These are phyloP conservation scores for Globisporangium recalcitrans DNA, from an alignment of 352 stramenopile species.

Conservation along the genomic window DNA sequence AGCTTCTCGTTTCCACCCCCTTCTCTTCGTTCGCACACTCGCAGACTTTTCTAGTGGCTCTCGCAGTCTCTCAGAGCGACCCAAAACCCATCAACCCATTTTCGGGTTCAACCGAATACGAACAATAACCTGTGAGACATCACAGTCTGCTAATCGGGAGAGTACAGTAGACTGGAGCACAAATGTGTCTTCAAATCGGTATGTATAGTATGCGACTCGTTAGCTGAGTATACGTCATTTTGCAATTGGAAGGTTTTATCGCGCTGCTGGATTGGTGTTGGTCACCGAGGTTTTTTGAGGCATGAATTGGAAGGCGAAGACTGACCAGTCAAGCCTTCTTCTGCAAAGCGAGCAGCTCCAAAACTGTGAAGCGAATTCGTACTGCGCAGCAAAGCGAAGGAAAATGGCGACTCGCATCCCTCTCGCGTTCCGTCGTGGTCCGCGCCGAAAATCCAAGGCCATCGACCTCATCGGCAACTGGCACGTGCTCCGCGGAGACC, in stretches of 20 bases:
- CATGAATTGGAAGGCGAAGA: slow-evolving; percentile 1
- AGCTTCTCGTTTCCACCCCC: slow-evolving; percentile 14
- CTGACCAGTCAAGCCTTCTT: slow-evolving; percentile 1
- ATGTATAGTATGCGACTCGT: too few relatives aligned
- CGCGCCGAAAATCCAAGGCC: slow-evolving; percentile 71
- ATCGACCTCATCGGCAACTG: slow-evolving; percentile 78
- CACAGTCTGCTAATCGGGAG: too few relatives aligned
- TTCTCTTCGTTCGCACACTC: slow-evolving; percentile 1
- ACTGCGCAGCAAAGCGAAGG: slow-evolving; percentile 3
- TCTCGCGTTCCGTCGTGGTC: slow-evolving; percentile 70
- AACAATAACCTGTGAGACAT: too few relatives aligned
- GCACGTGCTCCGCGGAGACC: slow-evolving; percentile 75
- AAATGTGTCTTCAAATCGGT: too few relatives aligned
- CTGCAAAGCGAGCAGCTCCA: not conserved
- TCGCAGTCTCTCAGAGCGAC: slow-evolving; percentile 4
- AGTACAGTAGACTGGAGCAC: too few relatives aligned
- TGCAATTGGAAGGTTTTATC: too few relatives aligned
- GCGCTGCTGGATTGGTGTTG: not conserved
- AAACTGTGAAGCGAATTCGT: slow-evolving; percentile 4
- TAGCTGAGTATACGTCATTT: too few relatives aligned
- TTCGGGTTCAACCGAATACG: too few relatives aligned
- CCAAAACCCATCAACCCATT: not conserved
- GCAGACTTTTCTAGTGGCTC: slow-evolving; percentile 43
- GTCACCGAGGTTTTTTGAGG: slow-evolving; percentile 12
- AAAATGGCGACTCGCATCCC: slow-evolving; percentile 72